Evolutionary conservation across 1,284 basidiomycete genomes (phyloP).

Genomic region (Cutaneotrichosporon cyanovorans): DNA sequence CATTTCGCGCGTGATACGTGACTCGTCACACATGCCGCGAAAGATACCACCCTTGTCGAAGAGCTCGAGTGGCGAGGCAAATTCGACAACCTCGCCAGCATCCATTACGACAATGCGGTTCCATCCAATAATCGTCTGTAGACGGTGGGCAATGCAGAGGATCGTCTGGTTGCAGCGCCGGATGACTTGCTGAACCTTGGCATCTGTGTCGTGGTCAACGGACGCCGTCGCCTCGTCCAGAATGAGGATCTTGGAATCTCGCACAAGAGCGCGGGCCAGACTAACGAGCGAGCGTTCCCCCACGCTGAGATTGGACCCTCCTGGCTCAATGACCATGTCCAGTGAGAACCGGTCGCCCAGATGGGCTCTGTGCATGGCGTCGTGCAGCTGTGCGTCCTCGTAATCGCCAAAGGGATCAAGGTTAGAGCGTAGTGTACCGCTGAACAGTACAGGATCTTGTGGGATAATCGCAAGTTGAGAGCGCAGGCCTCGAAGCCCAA

Average conservation of each 20-base stretch:
- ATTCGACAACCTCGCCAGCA: conserved; percentile 33
- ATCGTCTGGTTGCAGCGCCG: conserved; percentile 53
- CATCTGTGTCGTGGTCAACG: conserved; percentile 71
- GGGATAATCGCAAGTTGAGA: conserved; percentile 62
- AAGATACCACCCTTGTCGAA: conserved; percentile 41
- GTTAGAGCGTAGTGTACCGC: conserved; percentile 53
- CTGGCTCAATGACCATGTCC: conserved; percentile 42
- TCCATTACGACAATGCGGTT: conserved; percentile 43
- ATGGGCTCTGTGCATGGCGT: conserved; percentile 69
- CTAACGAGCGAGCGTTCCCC: conserved; percentile 47
- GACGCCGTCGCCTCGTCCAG: conserved; percentile 51
- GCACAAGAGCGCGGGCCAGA: conserved; percentile 61
- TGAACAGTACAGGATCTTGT: conserved; percentile 66
- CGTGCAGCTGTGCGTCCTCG: conserved; percentile 69
- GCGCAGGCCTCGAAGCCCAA: conserved; percentile 50
- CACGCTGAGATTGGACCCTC: conserved; percentile 22
- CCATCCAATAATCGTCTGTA: conserved; percentile 59
- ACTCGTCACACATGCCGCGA: conserved; percentile 39
- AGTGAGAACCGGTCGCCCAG: conserved; percentile 54
- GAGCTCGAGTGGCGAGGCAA: conserved; percentile 39
- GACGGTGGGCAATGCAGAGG: conserved; percentile 64
- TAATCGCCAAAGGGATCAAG: conserved; percentile 66
- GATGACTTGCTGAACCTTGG: conserved; percentile 64
- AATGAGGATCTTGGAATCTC: conserved; percentile 60
- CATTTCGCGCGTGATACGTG: conserved; percentile 45